Base-by-base conservation (phyloP, 2,329 filamentous ascomycete genomes). In the Ophiostoma ips region DNA sequence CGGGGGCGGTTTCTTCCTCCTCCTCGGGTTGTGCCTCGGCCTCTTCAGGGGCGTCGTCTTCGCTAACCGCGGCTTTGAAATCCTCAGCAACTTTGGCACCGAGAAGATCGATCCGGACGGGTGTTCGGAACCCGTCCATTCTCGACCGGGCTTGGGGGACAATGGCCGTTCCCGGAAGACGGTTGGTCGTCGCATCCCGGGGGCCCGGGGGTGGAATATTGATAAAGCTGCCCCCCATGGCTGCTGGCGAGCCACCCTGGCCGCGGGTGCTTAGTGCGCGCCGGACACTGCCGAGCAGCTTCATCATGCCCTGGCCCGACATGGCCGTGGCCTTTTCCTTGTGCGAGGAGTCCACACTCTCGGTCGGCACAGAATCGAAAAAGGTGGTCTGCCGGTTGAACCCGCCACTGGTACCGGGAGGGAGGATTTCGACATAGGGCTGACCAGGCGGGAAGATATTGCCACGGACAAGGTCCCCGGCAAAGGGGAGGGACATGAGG, bases 381-480 rank as follows among this genome's bases (percentile, higher is more conserved):
- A 76, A 55, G 0, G 76, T 77, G 0, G 75, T 81, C 47, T 77
- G 69, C 41, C 75, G 67, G 45, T 70, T 68, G n/a, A 62, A 58
- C 24, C 65, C 66, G 13, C 66, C 66, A 15, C 63, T 63, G 3
- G 71, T 72, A 45, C 69, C 70, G 6, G 76, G 71, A 6, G 75
- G 69, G 48, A 79, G 66, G 34, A 81, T 68, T 40, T 89, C 80
- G 37, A 95, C 83, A 61, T 85, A 87, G 0, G 89, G 80, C 53
- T 92, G 84, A 1, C 78, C 79, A 1, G 90, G 92, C 15, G 88
- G 86, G 54, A 94, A 77, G 6, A 95, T 62, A 52, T 88, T 86
- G 13, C 92, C 92, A 47, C 90, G 79, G 18, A 96, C 89, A 35
- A 98, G 76, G 56, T 84, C 90, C 10, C 89, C 87, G 4, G 83